These are phyloP conservation scores for Coccomyxa sp. DNA, from an alignment of 139 green algal genomes.

Conservation along the genomic window DNA sequence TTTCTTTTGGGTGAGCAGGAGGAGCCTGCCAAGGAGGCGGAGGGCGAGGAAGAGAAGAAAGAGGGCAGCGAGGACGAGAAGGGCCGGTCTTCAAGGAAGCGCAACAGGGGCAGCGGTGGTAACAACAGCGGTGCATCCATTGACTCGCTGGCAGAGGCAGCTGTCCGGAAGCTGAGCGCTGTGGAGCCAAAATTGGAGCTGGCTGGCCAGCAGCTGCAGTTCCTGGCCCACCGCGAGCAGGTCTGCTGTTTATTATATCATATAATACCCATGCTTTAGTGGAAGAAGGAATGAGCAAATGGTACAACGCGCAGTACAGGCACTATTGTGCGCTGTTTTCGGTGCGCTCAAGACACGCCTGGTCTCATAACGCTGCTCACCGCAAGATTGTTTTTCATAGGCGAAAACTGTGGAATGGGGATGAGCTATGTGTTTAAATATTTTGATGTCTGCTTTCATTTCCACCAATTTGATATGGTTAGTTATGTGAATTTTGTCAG, in stretches of 20 bases:
- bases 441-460: neutral
- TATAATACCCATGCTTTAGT: no score
- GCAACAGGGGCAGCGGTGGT: neutral
- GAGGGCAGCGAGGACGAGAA: neutral
- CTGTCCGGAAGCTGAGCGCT: conserved; percentile 25
- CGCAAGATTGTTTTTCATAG: neutral
- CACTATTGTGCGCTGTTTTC: neutral
- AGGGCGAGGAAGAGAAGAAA: neutral
- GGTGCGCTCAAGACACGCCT: neutral
- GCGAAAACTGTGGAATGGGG: no score
- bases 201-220: conserved; percentile 22
- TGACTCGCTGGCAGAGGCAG: conserved; percentile 24
- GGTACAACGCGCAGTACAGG: neutral
- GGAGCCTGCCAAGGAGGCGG: neutral
- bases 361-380: neutral
- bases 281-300: no score
- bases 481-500: no score
- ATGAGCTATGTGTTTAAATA: neutral
- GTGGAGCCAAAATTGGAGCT: conserved; percentile 21
- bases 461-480: no score
- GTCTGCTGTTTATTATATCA: neutral
- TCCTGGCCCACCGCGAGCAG: conserved; percentile 25
- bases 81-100: neutral
- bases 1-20: neutral
- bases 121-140: no score